Evolutionary conservation across 345 rosid species (phyloP).

Genomic region (Salix arbutifolia): DNA sequence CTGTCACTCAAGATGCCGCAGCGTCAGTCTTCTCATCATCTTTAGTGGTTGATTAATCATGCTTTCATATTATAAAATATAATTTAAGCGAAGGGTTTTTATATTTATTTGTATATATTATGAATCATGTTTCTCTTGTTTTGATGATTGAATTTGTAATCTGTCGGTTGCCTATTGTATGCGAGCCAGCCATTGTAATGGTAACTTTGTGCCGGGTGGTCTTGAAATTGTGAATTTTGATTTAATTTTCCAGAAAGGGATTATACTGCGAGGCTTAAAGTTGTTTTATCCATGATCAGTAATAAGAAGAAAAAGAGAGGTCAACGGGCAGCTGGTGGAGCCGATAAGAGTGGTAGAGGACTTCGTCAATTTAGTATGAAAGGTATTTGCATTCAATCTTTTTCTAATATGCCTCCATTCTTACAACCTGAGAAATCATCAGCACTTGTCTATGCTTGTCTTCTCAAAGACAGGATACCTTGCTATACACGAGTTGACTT

Average conservation of each 20-base stretch:
- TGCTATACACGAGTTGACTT: not conserved
- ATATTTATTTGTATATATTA: constrained; percentile 14
- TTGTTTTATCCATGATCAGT: constrained; percentile 27
- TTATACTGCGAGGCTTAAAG: not conserved
- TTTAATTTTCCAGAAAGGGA: not conserved
- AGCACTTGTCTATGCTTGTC: not conserved
- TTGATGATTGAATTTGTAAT: not conserved
- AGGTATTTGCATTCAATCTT: constrained; percentile 44
- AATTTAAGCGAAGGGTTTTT: not conserved
- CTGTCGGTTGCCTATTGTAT: not conserved
- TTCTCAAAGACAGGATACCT: not conserved
- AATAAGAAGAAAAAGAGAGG: constrained; percentile 87
- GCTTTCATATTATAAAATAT: constrained; percentile 8
- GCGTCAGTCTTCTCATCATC: constrained; percentile 35
- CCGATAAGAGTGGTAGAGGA: constrained; percentile 96
- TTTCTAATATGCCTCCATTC: not conserved
- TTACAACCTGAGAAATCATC: not conserved
- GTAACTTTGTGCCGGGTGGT: not conserved
- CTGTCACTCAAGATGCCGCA: constrained; percentile 72
- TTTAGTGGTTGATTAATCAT: constrained; percentile 1
- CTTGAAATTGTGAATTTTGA: not conserved
- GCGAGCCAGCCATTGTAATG: not conserved
- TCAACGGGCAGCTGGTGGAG: constrained; percentile 81
- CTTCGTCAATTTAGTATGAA: constrained; percentile 99
- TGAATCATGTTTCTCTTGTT: not conserved